A percentile compares a stretch with the other conserved stretches of the same genome.
phyloP scores from a whole-genome alignment of 2,329 filamentous ascomycete species.

The Madurella mycetomatis region DNA sequence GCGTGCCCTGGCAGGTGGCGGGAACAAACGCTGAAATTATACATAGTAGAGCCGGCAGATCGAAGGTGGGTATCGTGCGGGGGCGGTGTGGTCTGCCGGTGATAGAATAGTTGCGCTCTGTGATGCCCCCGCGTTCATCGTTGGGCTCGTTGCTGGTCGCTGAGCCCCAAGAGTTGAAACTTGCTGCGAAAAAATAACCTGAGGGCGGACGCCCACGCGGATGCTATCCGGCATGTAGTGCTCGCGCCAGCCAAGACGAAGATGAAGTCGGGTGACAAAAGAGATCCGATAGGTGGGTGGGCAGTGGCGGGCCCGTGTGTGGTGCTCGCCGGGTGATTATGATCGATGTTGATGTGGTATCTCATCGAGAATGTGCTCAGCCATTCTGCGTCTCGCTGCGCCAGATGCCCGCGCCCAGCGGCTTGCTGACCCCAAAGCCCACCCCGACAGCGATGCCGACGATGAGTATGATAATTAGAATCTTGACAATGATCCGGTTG shows the following conservation, averaged over 20 bases:
- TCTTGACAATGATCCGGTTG: slow-evolving; percentile 50
- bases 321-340: not conserved
- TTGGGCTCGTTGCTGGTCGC: not conserved
- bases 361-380: not conserved
- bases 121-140: not conserved
- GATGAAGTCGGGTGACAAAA: no score
- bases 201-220: no score
- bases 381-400: slow-evolving; percentile 28
- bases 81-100: not conserved
- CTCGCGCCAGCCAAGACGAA: no score
- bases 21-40: not conserved
- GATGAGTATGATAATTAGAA: slow-evolving; percentile 31
- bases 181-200: not conserved
- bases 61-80: slow-evolving; percentile 3
- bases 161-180: not conserved
- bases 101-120: not conserved
- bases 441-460: slow-evolving; percentile 32
- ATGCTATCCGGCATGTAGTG: no score
- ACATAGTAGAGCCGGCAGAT: slow-evolving; percentile 5
- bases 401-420: slow-evolving; percentile 57
- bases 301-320: not conserved
- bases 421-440: slow-evolving; percentile 58
- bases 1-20: not conserved
- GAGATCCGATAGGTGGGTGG: not conserved
- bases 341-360: not conserved